Conservation (phyloP, 108 stramenopile genomes). For the Poteriospumella lacustris region DNA sequence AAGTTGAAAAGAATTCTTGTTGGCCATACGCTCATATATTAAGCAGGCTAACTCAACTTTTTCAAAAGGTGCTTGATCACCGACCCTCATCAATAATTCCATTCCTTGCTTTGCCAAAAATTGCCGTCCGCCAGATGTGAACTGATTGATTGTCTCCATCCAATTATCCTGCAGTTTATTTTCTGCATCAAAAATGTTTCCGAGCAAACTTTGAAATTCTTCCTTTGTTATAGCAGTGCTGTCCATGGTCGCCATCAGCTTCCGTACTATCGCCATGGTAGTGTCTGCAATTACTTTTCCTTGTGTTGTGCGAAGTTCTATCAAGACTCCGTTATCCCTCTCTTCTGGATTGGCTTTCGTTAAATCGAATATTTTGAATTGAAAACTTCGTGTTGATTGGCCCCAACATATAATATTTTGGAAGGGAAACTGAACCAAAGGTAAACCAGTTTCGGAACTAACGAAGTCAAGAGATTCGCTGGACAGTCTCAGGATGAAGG, state of each 20-base stretch:
- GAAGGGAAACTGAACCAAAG: conserved; percentile 1
- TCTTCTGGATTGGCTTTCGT: neutral
- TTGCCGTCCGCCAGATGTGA: neutral
- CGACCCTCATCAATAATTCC: neutral
- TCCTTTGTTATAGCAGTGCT: neutral
- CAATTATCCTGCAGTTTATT: neutral
- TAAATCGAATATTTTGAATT: conserved; percentile 17
- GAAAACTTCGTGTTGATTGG: neutral
- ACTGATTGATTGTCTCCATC: neutral
- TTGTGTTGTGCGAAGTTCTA: neutral
- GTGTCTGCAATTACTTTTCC: neutral
- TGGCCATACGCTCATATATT: neutral
- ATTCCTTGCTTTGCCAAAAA: conserved; percentile 15
- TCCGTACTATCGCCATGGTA: neutral
- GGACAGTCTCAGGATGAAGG: neutral
- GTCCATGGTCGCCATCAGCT: neutral
- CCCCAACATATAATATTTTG: conserved; percentile 21
- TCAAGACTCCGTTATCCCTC: neutral
- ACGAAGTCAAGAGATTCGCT: conserved; percentile 4
- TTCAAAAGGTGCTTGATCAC: neutral
- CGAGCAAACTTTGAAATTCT: neutral
- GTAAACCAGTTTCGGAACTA: neutral
- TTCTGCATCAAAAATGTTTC: neutral
- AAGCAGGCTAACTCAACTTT: neutral
- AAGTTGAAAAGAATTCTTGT: conserved; percentile 11